Evolutionary conservation across 495 filamentous ascomycete genomes (phyloP).

Genomic region (Xylaria palmicola): DNA sequence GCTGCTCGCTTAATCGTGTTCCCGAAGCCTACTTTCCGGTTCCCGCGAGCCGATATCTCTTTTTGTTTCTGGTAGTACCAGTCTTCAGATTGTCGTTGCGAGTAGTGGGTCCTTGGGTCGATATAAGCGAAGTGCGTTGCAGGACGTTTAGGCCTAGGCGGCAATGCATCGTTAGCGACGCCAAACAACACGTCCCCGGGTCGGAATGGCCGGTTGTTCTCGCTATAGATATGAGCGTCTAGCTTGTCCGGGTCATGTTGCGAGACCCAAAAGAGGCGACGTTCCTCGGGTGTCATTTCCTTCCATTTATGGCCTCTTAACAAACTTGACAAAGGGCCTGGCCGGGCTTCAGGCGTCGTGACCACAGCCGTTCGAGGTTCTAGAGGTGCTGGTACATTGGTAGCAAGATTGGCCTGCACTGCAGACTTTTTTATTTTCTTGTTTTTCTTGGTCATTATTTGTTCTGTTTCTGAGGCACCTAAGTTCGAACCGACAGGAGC

Average conservation of each 20-base stretch:
- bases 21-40: slow-evolving; percentile 42
- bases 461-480: background rate
- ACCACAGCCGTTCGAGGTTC: background rate
- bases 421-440: background rate
- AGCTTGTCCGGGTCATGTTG: slow-evolving; percentile 26
- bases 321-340: slow-evolving; percentile 9
- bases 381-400: background rate
- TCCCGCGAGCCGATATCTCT: slow-evolving; percentile 43
- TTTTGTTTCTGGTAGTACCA: slow-evolving; percentile 41
- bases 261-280: slow-evolving; percentile 22
- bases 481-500: background rate
- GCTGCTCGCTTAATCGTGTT: slow-evolving; percentile 22
- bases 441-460: background rate
- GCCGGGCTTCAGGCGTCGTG: background rate
- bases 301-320: slow-evolving; percentile 16
- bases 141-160: slow-evolving; percentile 20
- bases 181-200: slow-evolving; percentile 26
- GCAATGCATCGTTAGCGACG: slow-evolving; percentile 9
- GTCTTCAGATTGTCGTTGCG: slow-evolving; percentile 32
- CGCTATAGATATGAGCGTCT: slow-evolving; percentile 28
- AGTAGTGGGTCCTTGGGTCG: slow-evolving; percentile 46
- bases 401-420: background rate
- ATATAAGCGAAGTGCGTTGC: slow-evolving; percentile 34
- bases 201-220: slow-evolving; percentile 25
- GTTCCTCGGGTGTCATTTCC: slow-evolving; percentile 18